phyloP scores from a whole-genome alignment of 2,329 filamentous ascomycete species.

The Ophiostoma perfectum region DNA sequence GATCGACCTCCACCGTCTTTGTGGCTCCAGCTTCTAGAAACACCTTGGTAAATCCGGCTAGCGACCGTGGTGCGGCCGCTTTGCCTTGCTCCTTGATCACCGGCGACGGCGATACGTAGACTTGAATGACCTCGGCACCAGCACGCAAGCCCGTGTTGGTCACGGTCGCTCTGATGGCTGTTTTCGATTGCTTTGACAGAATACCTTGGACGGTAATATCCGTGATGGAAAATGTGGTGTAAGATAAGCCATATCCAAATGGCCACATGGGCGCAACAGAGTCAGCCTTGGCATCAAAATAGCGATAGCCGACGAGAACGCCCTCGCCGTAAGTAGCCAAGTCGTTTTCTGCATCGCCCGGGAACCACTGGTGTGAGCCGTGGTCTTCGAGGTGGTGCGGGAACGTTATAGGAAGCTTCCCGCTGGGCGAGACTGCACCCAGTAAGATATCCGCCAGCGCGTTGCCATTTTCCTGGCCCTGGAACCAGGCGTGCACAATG shows the following conservation, averaged over 20 bases:
- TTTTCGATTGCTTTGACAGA: constrained; percentile 47
- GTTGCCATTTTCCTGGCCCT: constrained; percentile 80
- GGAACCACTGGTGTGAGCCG: constrained; percentile 63
- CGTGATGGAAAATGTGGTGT: constrained; percentile 39
- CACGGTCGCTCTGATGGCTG: constrained; percentile 28
- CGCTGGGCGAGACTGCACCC: constrained; percentile 66
- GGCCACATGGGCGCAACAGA: constrained; percentile 28
- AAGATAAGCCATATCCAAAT: constrained; percentile 26
- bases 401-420: constrained; percentile 61
- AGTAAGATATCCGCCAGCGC: constrained; percentile 73
- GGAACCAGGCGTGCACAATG: constrained; percentile 75
- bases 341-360: constrained; percentile 50
- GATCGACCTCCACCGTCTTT: background rate
- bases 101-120: constrained; percentile 20
- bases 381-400: constrained; percentile 59
- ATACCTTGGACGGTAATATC: constrained; percentile 35
- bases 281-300: constrained; percentile 54
- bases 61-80: constrained; percentile 18
- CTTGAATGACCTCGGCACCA: constrained; percentile 24
- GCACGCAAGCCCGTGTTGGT: constrained; percentile 19
- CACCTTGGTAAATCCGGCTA: constrained; percentile 25
- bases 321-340: constrained; percentile 66
- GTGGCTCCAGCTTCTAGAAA: constrained; percentile 12
- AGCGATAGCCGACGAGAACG: constrained; percentile 67
- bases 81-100: background rate